Evolutionary conservation across 768 basidiomycete species (phyloP), one percentile per base, ranked within the genome.

Genomic region (Tulasnella sp.): DNA sequence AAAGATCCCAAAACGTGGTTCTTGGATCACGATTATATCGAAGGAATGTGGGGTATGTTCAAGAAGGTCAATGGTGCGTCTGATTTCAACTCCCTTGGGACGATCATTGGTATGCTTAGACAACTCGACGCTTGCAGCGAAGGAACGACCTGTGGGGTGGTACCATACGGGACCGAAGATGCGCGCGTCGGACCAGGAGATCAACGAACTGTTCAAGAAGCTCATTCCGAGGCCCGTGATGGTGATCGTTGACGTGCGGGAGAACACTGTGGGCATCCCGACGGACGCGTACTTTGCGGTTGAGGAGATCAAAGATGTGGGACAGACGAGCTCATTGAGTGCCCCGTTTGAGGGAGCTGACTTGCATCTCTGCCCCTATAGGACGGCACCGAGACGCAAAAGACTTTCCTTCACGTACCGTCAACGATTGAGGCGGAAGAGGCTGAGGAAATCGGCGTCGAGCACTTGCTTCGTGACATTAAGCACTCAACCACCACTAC

Each of bases 11-110:
- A 95, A 86, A 98, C 95, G 62, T 98, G 95, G 94, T 98, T 98
- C 81, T 85, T 99, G 77, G 97, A 99, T 80, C 91, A 98, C 81
- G 96, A 98, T 80, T 99, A 97, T 79, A 94, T 98, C 73, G 95
- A 97, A 79, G 89, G 90, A 73, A 99, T 99, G 97, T 96, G 93
- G 81, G 93, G 93, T 78, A 97, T 99, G 95, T 98, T 98, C 82
- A 92, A 92, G 83, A 98, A 98, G 82, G 96, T 99, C 72, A 98
- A 97, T 78, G 95, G 96, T 97, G 76, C 74, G 87, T 77, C 35
- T 5, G 5, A 62, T 59, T 12, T 12, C 22, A 66, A 59, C 4
- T 39, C 52, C 26, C 3, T 16, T 34, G 34, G 41, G 16, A 16
- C n/a, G n/a, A n/a, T 19, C 17, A 26, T 36, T 16, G 22, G 52